Evolutionary conservation across 176 grass and related monocot species (phyloP).

Genomic region (Phragmites australis): DNA sequence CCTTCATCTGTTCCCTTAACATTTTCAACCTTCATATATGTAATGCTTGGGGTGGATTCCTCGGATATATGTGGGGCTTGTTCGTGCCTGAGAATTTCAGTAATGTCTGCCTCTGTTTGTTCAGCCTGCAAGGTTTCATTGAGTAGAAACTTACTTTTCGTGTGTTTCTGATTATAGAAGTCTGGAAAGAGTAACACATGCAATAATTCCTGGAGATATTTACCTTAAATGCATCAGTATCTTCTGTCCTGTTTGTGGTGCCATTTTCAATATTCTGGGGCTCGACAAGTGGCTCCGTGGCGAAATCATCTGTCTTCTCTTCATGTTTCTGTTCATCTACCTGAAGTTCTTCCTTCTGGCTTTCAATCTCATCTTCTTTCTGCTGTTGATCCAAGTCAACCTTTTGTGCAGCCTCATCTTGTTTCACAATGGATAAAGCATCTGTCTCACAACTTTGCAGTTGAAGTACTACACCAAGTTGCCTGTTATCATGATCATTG

Average conservation of each 20-base stretch:
- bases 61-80: constrained; percentile 1
- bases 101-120: constrained; percentile 34
- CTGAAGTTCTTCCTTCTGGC: constrained; percentile 31
- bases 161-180: constrained; percentile 22
- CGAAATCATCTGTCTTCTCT: constrained; percentile 21
- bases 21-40: background rate
- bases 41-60: constrained; percentile 29
- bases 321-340: constrained; percentile 40
- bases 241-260: background rate
- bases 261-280: constrained; percentile 19
- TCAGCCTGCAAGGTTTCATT: constrained; percentile 42
- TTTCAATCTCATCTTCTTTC: constrained; percentile 36
- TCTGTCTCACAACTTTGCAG: constrained; percentile 35
- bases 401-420: constrained; percentile 30
- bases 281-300: constrained; percentile 26
- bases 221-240: constrained; percentile 31
- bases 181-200: constrained; percentile 17
- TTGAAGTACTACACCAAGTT: constrained; percentile 24
- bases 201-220: constrained; percentile 29
- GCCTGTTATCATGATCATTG: background rate
- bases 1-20: constrained; percentile 31
- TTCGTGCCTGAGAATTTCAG: constrained; percentile 38
- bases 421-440: constrained; percentile 17
- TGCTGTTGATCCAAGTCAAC: constrained; percentile 33
- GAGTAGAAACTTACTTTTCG: constrained; percentile 11